Base-by-base conservation (phyloP, 176 grass and related monocot genomes). In the Zoysia pacifica region DNA sequence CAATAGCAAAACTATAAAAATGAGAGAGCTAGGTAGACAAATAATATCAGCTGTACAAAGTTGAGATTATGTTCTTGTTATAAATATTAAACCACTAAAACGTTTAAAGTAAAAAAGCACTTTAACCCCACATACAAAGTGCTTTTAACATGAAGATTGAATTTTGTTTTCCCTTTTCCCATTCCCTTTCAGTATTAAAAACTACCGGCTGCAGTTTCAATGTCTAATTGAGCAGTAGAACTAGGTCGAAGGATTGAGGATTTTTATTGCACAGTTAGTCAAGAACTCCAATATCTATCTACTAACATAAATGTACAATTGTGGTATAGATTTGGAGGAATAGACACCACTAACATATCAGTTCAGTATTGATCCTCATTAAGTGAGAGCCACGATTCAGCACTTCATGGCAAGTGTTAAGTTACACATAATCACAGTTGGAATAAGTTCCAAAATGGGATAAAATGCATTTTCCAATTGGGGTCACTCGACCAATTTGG, bases 1-100 rank as follows among this genome's bases (percentile, higher is more conserved):
- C 62, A 72, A 81, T 2, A 78, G 5, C 38, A 78, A 79, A 52
- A 77, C 59, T 54, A 78, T 61, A 70, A 81, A 46, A 42, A 38
- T 14, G 14, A 83, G 73, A 78, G 13, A 82, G 48, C 19, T 35
- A 71, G 36, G 4, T 18, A 73, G 48, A 39, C 7, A 72, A 14
- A 5, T 48, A 15, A 48, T n/a, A 71, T 11, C 42, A 48, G 65
- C 48, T 73, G 48, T 65, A 44, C 28, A 73, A 74, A 60, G 28
- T 28, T 11, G 7, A 55, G 55, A 55, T 44, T 45, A 68, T 42
- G 48, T 19, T 53, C 39, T 68, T 46, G 43, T 43, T 79, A 48
- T 9, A 28, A 20, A 67, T 79, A 5, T 54, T 67, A 39, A 67
- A 67, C 52, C 13, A 39, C 11, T 15, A 50, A 9, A 55, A 54